phyloP scores from a whole-genome alignment of 2,329 filamentous ascomycete species.

The Lasiodiplodia sp. region DNA sequence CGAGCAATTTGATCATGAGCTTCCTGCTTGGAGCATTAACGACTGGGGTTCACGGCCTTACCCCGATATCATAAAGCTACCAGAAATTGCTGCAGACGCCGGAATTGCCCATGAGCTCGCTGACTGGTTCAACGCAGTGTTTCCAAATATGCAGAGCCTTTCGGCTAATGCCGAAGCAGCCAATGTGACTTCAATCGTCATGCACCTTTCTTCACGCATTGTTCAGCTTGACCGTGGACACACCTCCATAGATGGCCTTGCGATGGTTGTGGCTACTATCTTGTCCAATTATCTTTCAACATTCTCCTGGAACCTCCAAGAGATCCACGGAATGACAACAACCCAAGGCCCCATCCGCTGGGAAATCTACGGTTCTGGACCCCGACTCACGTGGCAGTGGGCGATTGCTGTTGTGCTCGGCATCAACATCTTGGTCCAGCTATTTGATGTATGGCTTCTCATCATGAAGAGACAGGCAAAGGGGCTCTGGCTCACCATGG shows the following conservation, averaged over 20 bases:
- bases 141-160: neutral
- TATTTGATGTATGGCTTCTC: neutral
- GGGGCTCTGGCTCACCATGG: constrained; percentile 1
- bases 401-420: neutral
- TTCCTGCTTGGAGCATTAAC: neutral
- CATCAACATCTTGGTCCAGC: neutral
- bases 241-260: neutral
- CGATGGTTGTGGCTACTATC: neutral
- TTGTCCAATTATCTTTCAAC: neutral
- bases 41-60: neutral
- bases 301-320: neutral
- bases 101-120: neutral
- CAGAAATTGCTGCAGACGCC: neutral
- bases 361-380: neutral
- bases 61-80: neutral
- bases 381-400: neutral
- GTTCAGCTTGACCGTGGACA: neutral
- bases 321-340: neutral
- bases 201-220: neutral
- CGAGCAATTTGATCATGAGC: neutral
- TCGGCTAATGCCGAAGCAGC: neutral
- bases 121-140: neutral
- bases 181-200: neutral
- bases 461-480: neutral
- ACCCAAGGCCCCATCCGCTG: neutral